Evolutionary conservation across 352 stramenopile genomes (phyloP).

Genomic region (Thraustochytrium striatum): DNA sequence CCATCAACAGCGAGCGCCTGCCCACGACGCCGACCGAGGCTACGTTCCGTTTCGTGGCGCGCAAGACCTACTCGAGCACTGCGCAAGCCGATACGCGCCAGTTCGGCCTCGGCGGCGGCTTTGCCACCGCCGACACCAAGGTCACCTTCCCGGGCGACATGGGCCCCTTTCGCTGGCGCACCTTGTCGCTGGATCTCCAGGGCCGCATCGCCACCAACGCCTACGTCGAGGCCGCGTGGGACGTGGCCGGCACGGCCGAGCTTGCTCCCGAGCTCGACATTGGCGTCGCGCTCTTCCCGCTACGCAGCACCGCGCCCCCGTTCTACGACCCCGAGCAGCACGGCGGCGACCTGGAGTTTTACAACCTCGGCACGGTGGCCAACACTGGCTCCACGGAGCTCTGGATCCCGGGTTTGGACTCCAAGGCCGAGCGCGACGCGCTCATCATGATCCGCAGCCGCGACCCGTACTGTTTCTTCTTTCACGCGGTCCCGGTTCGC

Average conservation of each 20-base stretch:
- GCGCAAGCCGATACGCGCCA: no score
- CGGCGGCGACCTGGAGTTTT: conserved; percentile 41
- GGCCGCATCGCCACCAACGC: not conserved
- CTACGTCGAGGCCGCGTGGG: no score
- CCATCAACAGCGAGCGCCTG: not conserved
- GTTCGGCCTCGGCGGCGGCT: conserved; percentile 10
- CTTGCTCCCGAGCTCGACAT: not conserved
- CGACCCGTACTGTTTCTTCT: conserved; percentile 4
- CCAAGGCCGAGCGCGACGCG: not conserved
- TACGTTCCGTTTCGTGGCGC: conserved; percentile 24
- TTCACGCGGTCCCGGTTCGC: not conserved
- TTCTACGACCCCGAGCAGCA: conserved; percentile 20
- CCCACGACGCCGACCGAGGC: not conserved
- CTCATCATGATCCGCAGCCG: conserved; percentile 24
- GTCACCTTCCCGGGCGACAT: no score
- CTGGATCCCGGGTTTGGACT: conserved; percentile 1
- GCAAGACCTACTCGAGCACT: not conserved
- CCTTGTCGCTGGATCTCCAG: not conserved
- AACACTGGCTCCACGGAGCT: conserved; percentile 17
- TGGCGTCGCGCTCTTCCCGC: not conserved
- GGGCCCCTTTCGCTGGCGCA: no score
- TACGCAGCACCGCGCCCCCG: not conserved
- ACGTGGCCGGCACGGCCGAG: not conserved
- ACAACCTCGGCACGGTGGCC: not conserved
- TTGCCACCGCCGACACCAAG: not conserved